Evolutionary conservation across 2,329 filamentous ascomycete genomes (phyloP).

Genomic region (Huntiella omanensis): DNA sequence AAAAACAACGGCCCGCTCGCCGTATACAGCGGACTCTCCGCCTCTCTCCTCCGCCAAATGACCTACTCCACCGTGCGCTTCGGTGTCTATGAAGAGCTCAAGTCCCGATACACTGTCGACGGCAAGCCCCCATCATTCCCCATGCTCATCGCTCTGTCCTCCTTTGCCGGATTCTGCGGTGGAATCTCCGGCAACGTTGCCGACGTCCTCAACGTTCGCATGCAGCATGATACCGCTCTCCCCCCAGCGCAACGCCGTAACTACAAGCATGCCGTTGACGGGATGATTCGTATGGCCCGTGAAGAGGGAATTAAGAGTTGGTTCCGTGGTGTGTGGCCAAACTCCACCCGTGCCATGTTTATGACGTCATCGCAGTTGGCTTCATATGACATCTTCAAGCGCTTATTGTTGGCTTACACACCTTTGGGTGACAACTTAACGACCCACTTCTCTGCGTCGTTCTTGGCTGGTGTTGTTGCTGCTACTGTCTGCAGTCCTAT

Average conservation of each 20-base stretch:
- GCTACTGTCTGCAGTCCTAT: conserved; percentile 73
- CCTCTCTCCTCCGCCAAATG: conserved; percentile 78
- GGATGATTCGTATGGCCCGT: conserved; percentile 67
- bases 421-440: conserved; percentile 49
- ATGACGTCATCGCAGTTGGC: conserved; percentile 78
- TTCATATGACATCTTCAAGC: conserved; percentile 70
- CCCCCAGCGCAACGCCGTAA: conserved; percentile 57
- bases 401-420: conserved; percentile 44
- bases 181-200: conserved; percentile 85
- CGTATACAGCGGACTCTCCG: conserved; percentile 80
- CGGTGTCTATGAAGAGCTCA: conserved; percentile 88
- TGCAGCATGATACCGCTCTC: conserved; percentile 82
- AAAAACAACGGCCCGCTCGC: conserved; percentile 57
- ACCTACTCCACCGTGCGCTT: conserved; percentile 96
- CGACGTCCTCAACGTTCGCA: conserved; percentile 92
- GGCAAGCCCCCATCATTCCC: conserved; percentile 44
- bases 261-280: conserved; percentile 78
- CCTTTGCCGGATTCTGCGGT: conserved; percentile 67
- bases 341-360: conserved; percentile 60
- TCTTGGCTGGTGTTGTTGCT: conserved; percentile 64
- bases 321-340: conserved; percentile 74
- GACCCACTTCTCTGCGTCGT: conserved; percentile 61
- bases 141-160: conserved; percentile 66
- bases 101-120: conserved; percentile 35
- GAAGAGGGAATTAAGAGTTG: conserved; percentile 60